Base-by-base conservation (phyloP, 2,329 filamentous ascomycete species). In the Aspergillus brunneoviolaceus region DNA sequence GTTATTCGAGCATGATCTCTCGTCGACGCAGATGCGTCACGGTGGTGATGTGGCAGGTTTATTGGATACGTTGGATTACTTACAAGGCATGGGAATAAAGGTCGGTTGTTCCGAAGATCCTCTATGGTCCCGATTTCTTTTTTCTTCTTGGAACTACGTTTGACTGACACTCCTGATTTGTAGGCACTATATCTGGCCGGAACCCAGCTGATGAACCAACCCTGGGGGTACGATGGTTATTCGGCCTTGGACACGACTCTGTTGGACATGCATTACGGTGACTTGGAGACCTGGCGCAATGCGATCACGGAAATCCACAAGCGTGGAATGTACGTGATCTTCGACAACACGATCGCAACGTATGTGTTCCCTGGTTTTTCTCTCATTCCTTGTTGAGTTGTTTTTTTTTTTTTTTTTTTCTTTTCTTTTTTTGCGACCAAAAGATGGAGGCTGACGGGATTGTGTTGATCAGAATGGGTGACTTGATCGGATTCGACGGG, bases 291-390 rank as follows among this genome's bases (percentile, higher is more conserved):
- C 58, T 88, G 85, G 84, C 80, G 85, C 63, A 70, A 75, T 49
- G 80, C 81, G 3, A 82, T 88, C 57, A 76, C 80, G 11, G 84
- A 84, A 51, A 85, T 88, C 19, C 86, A 89, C 66, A 70, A 72
- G 1, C 79, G 83, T 29, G 82, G 80, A 58, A 88, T 89, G 85
- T 87, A 87, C 73, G 84, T 88, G 42, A 76, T 89, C 29, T 71
- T 88, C 60, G 86, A 88, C 69, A 87, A 87, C 67, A 88, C 86
- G 1, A 81, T 88, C 69, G 81, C 83, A 39, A 88, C 86, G 76
- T 81, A 72, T 75, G 79, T 73, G 11, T 16, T 3, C 4, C n/a
- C 14, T 6, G 3, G 3, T 1, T 27, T 29, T 29, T 3, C 7
- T 29, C 27, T 29, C 7, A 9, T 29, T 29, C 9, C 27, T 29